Evolutionary conservation across 202 grass and related monocot genomes (phyloP).

Genomic region (Zoysia matrella): DNA sequence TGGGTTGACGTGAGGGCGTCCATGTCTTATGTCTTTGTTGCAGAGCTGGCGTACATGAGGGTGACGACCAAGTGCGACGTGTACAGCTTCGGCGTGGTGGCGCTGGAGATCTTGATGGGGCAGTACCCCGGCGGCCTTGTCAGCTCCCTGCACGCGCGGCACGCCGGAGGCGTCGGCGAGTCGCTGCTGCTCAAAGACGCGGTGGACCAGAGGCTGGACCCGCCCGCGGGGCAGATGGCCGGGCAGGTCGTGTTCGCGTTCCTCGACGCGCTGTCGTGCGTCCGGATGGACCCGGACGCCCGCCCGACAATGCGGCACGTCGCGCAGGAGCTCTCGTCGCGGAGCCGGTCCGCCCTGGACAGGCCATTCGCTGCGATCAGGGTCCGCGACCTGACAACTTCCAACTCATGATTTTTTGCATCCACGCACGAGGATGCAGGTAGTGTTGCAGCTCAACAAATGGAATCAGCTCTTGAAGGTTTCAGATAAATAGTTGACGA

Average conservation of each 20-base stretch:
- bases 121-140: conserved; percentile 70
- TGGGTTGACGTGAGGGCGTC: too few relatives aligned
- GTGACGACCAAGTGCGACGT: conserved; percentile 87
- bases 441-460: background rate
- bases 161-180: background rate
- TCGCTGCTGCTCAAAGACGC: conserved; percentile 63
- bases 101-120: conserved; percentile 80
- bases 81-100: conserved; percentile 82
- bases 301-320: conserved; percentile 72
- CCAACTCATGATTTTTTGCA: background rate
- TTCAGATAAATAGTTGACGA: too few relatives aligned
- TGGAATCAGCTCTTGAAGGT: too few relatives aligned
- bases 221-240: conserved; percentile 54
- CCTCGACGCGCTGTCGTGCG: conserved; percentile 62
- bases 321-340: conserved; percentile 59
- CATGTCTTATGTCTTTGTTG: background rate
- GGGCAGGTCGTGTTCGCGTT: conserved; percentile 70
- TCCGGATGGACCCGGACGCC: conserved; percentile 43
- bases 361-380: conserved; percentile 56
- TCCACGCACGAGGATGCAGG: background rate
- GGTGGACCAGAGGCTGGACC: conserved; percentile 61
- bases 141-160: conserved; percentile 28
- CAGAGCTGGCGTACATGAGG: conserved; percentile 80
- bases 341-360: conserved; percentile 35
- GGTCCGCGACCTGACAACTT: conserved; percentile 41